phyloP scores from a whole-genome alignment of 139 green algal species.

The Chlamydomonas schloesseri region DNA sequence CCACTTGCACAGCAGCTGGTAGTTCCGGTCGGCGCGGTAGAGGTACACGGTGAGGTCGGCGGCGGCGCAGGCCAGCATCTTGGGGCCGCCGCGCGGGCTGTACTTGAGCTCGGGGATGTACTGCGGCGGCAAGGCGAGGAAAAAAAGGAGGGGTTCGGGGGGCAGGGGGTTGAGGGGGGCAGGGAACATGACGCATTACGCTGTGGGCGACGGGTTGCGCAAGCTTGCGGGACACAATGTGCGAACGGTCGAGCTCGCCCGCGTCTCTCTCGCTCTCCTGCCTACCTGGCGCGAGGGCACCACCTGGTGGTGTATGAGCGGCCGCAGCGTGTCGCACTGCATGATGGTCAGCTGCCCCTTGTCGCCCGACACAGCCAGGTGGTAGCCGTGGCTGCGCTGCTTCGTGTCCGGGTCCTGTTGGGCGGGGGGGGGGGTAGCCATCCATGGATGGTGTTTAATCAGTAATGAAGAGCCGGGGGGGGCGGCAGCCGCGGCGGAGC shows the following conservation, averaged over 20 bases:
- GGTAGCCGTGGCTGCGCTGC: slow-evolving; percentile 25
- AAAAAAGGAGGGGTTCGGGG: no score
- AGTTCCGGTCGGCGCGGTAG: slow-evolving; percentile 59
- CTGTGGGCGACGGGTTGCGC: no score
- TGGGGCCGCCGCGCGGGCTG: slow-evolving; percentile 45
- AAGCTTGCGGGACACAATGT: no score
- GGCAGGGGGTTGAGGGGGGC: not conserved
- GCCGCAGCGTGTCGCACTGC: slow-evolving; percentile 58
- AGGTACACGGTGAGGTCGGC: slow-evolving; percentile 69
- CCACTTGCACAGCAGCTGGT: slow-evolving; percentile 58
- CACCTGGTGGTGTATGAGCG: slow-evolving; percentile 47
- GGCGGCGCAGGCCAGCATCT: slow-evolving; percentile 58
- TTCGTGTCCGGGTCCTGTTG: no score
- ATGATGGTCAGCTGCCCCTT: slow-evolving; percentile 59
- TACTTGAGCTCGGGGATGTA: slow-evolving; percentile 70
- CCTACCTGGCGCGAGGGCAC: not conserved
- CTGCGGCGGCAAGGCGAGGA: slow-evolving; percentile 8
- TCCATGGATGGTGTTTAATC: no score
- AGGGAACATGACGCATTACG: no score
- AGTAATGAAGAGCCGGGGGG: no score
- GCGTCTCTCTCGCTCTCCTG: not conserved
- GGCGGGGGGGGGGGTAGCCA: no score
- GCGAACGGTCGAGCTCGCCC: no score
- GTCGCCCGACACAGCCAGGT: slow-evolving; percentile 58
- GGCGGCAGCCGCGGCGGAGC: no score